Conservation (phyloP, 345 rosid species). For the Hibiscus syriacus region DNA sequence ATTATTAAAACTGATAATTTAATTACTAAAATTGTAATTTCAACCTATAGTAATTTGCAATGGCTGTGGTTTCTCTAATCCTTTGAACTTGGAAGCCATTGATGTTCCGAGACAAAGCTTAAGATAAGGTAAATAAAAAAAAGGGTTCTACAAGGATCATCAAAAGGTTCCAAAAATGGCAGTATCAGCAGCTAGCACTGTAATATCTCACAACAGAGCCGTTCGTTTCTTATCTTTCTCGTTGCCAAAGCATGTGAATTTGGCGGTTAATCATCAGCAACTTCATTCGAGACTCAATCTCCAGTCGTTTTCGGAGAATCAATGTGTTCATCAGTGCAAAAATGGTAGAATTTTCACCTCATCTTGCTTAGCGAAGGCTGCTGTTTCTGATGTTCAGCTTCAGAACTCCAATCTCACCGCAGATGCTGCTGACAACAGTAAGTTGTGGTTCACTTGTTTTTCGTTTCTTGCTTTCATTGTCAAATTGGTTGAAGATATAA, state of each 20-base stretch:
- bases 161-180: constrained; percentile 19
- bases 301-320: constrained; percentile 12
- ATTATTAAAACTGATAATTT: no score
- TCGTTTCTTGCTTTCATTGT: background rate
- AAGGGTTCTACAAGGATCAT: background rate
- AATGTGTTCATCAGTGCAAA: background rate
- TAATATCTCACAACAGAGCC: constrained; percentile 21
- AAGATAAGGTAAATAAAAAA: background rate
- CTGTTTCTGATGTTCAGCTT: constrained; percentile 11
- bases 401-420: constrained; percentile 13
- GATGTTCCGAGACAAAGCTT: background rate
- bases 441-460: background rate
- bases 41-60: no score
- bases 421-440: constrained; percentile 9
- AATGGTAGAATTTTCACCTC: background rate
- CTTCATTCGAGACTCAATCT: constrained; percentile 4
- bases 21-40: no score
- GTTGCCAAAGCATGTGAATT: constrained; percentile 16
- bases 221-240: constrained; percentile 12
- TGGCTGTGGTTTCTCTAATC: background rate
- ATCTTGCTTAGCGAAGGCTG: constrained; percentile 15
- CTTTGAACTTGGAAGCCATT: background rate
- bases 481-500: no score
- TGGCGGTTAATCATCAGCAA: background rate
- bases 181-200: constrained; percentile 23